Percentiles rank a stretch among this genome's conserved stretches.
These are phyloP conservation scores for Plasmodium chabaudi DNA, from an alignment of 169 alveolate species.

Conservation along the genomic window DNA sequence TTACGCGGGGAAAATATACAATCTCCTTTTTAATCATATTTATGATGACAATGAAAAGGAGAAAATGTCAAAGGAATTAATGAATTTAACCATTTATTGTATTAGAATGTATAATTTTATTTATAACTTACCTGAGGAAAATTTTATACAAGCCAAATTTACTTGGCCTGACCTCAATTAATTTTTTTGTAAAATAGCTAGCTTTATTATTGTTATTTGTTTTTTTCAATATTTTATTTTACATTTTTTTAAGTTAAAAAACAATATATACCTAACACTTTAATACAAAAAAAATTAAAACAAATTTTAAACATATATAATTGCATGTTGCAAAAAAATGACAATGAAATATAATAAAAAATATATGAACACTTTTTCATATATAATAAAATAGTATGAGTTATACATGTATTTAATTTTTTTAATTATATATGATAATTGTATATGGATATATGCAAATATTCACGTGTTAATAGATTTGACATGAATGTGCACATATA, in stretches of 20 bases:
- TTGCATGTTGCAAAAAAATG: no score
- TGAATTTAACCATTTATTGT: slow-evolving; percentile 55
- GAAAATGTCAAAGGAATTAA: slow-evolving; percentile 54
- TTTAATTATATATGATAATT: neutral
- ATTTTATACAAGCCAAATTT: slow-evolving; percentile 60
- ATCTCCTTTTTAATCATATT: slow-evolving; percentile 62
- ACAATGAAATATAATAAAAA: no score
- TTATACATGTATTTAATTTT: neutral
- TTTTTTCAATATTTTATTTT: no score
- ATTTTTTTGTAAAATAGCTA: neutral
- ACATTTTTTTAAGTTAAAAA: no score
- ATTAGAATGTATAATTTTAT: slow-evolving; percentile 62
- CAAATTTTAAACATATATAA: no score
- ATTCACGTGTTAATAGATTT: slow-evolving; percentile 67
- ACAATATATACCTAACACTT: no score
- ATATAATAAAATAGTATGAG: slow-evolving; percentile 6
- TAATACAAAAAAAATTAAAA: no score
- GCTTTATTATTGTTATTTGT: no score
- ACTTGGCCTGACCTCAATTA: slow-evolving; percentile 64
- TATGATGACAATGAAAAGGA: slow-evolving; percentile 41
- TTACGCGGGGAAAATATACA: slow-evolving; percentile 51
- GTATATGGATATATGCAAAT: neutral
- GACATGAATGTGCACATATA: slow-evolving; percentile 81
- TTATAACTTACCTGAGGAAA: slow-evolving; percentile 42
- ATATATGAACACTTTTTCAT: no score